These are phyloP conservation scores for Tremellales sp. DNA, from an alignment of 1,284 basidiomycete species.

Conservation along the genomic window DNA sequence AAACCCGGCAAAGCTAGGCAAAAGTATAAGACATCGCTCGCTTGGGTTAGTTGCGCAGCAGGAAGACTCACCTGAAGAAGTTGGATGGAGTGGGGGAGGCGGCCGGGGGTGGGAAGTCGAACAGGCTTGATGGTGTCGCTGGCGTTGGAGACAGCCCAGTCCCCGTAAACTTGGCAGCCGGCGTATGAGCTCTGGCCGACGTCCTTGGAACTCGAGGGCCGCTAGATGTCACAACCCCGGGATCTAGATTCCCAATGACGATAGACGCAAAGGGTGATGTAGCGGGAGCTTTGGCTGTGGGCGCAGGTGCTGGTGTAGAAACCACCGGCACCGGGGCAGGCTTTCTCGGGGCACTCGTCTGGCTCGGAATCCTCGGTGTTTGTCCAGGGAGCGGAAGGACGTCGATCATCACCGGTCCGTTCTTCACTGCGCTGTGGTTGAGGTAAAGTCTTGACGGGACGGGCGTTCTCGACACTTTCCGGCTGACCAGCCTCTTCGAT, in stretches of 20 bases:
- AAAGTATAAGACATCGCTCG: conserved; percentile 4
- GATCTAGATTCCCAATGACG: conserved; percentile 23
- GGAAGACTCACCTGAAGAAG: conserved; percentile 3
- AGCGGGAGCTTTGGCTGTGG: neutral
- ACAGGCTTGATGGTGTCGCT: neutral
- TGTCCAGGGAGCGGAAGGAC: conserved; percentile 14
- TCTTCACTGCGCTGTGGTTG: neutral
- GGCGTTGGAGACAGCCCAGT: conserved; percentile 1
- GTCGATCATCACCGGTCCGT: conserved; percentile 18
- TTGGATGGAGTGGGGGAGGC: too few relatives aligned
- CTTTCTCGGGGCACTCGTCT: neutral
- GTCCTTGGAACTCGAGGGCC: conserved; percentile 4
- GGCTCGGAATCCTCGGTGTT: conserved; percentile 1
- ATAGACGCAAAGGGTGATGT: conserved; percentile 3
- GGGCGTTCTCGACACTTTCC: neutral
- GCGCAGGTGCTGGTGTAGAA: neutral
- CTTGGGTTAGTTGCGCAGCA: neutral
- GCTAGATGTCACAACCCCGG: conserved; percentile 13
- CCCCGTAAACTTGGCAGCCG: conserved; percentile 11
- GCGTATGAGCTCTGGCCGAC: conserved; percentile 13
- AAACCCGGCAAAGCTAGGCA: conserved; percentile 23
- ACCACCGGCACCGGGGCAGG: neutral
- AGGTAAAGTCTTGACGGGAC: neutral
- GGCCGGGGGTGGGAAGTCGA: conserved; percentile 1
- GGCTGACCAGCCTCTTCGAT: conserved; percentile 10